Base-by-base conservation (phyloP, 2,329 filamentous ascomycete species). In the Penicillium sp. region DNA sequence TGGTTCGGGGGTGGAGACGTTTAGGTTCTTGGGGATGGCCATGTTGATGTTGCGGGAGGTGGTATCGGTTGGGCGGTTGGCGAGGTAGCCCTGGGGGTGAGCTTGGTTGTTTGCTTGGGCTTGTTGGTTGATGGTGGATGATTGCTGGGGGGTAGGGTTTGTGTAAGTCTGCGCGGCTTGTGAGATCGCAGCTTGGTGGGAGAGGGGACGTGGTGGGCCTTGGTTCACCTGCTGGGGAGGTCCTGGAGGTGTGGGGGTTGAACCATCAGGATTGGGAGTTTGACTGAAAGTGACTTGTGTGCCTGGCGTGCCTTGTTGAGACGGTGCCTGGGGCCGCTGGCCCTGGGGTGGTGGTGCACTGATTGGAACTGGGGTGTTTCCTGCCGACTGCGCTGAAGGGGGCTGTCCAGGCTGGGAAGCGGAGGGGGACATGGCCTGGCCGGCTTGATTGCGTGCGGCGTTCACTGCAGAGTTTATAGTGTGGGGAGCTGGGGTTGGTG, bases 1-100 rank as follows among this genome's bases (percentile, higher is more conserved):
- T 2, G 92, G 87, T 56, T 86, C 82, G 4, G 90, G 90, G 41
- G 87, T 80, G 48, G 85, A 81, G 6, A 88, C 84, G 43, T 88
- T 87, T 45, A 97, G 81, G 38, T 83, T 85, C 73, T 95, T 96
- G 2, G 91, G 88, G 46, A 96, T 96, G 0, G 87, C 87, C 78
- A 94, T 88, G 70, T 91, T 92, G 43, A 80, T 76, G 62, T 81
- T 75, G 44, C 77, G 77, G 8, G 71, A 65, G 3, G 68, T 63
- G 22, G 72, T 72, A 38, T 74, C 75, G 39, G 72, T 65, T 16
- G 71, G 67, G 31, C 73, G 73, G 45, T 76, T 75, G 50, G 71
- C 66, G 22, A 77, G 71, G 53, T 76, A 75, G 45, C 70, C 71
- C 22, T 68, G 68, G 14, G 77, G 75, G 52, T 78, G 74, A 18